These are phyloP conservation scores for Fonsecaea pedrosoi DNA, from an alignment of 2,329 filamentous ascomycete genomes.

Conservation along the genomic window DNA sequence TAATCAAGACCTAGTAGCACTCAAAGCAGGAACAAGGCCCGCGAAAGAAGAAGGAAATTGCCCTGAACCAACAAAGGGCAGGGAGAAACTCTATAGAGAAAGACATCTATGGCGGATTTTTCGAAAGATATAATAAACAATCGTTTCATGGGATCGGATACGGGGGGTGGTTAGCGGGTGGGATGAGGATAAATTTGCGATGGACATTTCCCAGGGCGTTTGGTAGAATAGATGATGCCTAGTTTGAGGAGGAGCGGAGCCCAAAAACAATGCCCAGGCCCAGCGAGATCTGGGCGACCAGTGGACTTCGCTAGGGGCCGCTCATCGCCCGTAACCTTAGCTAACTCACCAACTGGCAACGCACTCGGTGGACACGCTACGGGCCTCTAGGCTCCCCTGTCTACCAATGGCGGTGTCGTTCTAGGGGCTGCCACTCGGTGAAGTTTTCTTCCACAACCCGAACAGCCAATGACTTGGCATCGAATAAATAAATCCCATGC, in stretches of 20 bases:
- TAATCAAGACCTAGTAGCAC: constrained; percentile 14
- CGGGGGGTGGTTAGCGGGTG: background rate
- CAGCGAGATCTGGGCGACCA: background rate
- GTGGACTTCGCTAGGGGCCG: background rate
- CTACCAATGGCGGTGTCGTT: background rate
- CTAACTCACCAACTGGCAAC: background rate
- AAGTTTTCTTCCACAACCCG: constrained; percentile 8
- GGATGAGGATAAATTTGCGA: constrained; percentile 3
- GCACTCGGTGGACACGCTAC: background rate
- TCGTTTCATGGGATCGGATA: background rate
- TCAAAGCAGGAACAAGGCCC: constrained; percentile 21
- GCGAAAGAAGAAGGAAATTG: constrained; percentile 18
- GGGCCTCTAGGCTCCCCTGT: background rate
- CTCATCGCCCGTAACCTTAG: background rate
- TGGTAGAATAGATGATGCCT: constrained; percentile 1
- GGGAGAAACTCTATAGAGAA: constrained; percentile 17
- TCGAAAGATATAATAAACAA: constrained; percentile 5
- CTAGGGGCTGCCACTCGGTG: constrained; percentile 4
- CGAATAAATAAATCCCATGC: constrained; percentile 1
- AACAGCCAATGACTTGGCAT: background rate
- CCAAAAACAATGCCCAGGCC: background rate
- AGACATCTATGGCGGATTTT: constrained; percentile 8
- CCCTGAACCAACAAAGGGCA: constrained; percentile 22
- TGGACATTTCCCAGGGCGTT: background rate
- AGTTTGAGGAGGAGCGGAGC: background rate